Percentiles rank a stretch among this genome's conserved stretches.
These are phyloP conservation scores for Plasmodium inui DNA, from an alignment of 169 alveolate species.

Conservation along the genomic window DNA sequence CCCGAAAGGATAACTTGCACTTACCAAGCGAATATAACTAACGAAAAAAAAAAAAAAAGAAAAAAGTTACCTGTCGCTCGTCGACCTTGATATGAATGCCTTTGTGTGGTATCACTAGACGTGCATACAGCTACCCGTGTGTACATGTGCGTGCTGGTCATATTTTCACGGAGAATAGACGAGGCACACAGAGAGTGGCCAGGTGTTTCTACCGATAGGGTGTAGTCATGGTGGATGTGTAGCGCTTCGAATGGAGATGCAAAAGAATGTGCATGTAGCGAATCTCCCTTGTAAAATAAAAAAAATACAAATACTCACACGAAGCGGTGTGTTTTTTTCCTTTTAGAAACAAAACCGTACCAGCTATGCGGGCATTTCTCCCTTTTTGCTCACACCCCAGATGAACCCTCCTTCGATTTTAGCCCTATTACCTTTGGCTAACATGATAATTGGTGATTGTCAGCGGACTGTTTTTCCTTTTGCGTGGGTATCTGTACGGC, in stretches of 20 bases:
- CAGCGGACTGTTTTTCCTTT: not conserved
- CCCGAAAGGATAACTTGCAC: not conserved
- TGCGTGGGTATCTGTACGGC: not conserved
- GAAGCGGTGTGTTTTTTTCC: not conserved
- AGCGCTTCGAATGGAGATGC: not conserved
- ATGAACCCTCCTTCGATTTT: not conserved
- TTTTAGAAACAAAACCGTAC: not conserved
- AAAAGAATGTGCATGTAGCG: not conserved
- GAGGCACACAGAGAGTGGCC: not conserved
- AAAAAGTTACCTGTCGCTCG: not conserved
- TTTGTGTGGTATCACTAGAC: not conserved
- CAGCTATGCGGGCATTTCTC: not conserved
- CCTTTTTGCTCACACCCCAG: not conserved
- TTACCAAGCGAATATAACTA: not conserved
- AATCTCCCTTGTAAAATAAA: not conserved
- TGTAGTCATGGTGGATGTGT: not conserved
- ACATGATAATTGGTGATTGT: not conserved
- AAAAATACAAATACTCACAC: not conserved
- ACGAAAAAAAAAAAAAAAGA: not conserved
- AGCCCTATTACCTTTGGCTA: not conserved
- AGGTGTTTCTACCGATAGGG: not conserved
- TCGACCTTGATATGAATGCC: not conserved
- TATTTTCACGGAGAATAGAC: not conserved
- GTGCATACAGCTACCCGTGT: not conserved
- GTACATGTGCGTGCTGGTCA: not conserved